Conservation (phyloP, 75 land plant genomes). For the Cryptomeria japonica region DNA sequence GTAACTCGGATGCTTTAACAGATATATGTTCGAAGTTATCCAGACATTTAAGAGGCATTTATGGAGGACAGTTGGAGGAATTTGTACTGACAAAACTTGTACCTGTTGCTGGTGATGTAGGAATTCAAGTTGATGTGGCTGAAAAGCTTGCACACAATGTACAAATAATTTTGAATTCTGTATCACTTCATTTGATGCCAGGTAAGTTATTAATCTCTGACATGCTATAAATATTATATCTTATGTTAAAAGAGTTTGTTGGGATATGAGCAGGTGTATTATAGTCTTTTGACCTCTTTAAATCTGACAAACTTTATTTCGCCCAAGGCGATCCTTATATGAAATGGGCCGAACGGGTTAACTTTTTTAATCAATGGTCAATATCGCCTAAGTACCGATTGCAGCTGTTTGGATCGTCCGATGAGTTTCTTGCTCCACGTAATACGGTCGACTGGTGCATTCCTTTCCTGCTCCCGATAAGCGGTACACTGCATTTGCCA, state of each 20-base stretch:
- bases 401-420: too few species aligned
- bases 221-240: not conserved
- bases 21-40: slow-evolving; percentile 71
- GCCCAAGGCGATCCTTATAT: too few species aligned
- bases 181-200: slow-evolving; percentile 86
- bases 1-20: not conserved
- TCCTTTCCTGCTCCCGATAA: too few species aligned
- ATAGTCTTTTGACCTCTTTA: too few species aligned
- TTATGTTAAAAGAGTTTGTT: not conserved
- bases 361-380: too few species aligned
- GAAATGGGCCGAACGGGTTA: too few species aligned
- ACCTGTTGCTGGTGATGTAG: slow-evolving; percentile 80
- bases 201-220: slow-evolving; percentile 29
- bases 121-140: slow-evolving; percentile 39
- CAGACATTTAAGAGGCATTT: slow-evolving; percentile 37
- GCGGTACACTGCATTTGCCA: too few species aligned
- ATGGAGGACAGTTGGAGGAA: slow-evolving; percentile 61
- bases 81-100: slow-evolving; percentile 70
- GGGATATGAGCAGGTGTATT: too few species aligned
- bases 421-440: too few species aligned
- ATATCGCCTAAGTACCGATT: too few species aligned
- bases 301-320: too few species aligned
- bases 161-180: slow-evolving; percentile 80
- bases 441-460: too few species aligned
- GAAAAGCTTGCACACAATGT: slow-evolving; percentile 44